phyloP scores from a whole-genome alignment of 805 yeast genomes.

The Schizosaccharomyces lindneri region DNA sequence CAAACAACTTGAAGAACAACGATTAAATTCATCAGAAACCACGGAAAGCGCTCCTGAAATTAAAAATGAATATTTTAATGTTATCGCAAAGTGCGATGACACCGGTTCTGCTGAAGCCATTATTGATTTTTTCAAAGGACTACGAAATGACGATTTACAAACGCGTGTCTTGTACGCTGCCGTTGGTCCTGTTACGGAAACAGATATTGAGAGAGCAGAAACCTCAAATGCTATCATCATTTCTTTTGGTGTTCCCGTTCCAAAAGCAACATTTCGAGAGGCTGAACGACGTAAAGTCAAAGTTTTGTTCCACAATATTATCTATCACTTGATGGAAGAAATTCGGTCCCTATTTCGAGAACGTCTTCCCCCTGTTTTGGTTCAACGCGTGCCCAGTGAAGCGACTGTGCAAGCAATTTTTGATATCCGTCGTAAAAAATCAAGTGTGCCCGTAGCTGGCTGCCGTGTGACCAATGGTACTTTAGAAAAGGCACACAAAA shows the following conservation, averaged over 20 bases:
- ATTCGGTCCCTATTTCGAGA: constrained; percentile 41
- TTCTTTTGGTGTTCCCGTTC: constrained; percentile 50
- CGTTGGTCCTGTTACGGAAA: constrained; percentile 53
- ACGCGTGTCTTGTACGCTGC: constrained; percentile 45
- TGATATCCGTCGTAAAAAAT: constrained; percentile 31
- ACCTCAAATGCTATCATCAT: constrained; percentile 33
- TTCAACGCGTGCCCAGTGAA: constrained; percentile 39
- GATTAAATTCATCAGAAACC: not conserved
- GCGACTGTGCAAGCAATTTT: constrained; percentile 50
- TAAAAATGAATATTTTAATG: constrained; percentile 10
- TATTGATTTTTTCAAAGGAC: constrained; percentile 44
- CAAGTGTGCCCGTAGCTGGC: constrained; percentile 52
- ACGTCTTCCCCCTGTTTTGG: constrained; percentile 38
- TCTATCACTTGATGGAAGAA: constrained; percentile 68
- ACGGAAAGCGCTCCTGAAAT: not conserved
- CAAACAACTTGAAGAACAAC: constrained; percentile 25
- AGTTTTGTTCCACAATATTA: constrained; percentile 46
- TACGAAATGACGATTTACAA: constrained; percentile 73
- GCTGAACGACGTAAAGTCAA: constrained; percentile 35
- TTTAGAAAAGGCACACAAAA: constrained; percentile 30
- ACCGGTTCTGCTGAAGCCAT: constrained; percentile 90
- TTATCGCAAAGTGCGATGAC: constrained; percentile 72
- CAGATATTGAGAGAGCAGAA: constrained; percentile 42
- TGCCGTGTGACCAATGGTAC: constrained; percentile 53
- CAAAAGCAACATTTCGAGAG: constrained; percentile 32